Evolutionary conservation across 2,329 filamentous ascomycete genomes (phyloP).

Genomic region (Aspergillus oerlinghausenensis): DNA sequence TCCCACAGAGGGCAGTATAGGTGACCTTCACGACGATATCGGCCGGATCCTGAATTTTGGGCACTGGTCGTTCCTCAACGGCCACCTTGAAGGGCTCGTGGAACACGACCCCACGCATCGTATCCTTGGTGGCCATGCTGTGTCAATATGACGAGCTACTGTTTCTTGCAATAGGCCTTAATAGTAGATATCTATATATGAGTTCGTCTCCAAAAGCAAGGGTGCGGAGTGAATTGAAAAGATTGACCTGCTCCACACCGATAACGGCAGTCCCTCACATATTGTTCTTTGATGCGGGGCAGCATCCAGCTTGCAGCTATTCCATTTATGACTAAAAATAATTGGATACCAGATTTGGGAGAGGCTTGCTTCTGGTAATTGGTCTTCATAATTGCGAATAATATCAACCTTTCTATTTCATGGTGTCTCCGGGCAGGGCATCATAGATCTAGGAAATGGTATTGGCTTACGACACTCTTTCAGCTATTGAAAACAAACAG

Average conservation of each 20-base stretch:
- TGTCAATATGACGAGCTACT: background rate
- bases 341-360: background rate
- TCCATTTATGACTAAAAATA: background rate
- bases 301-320: background rate
- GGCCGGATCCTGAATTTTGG: slow-evolving; percentile 63
- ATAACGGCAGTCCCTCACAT: background rate
- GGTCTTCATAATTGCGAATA: background rate
- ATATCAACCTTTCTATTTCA: no score
- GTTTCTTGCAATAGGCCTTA: background rate
- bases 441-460: background rate
- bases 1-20: slow-evolving; percentile 81
- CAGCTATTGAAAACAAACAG: no score
- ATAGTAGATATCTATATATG: background rate
- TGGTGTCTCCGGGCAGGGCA: background rate
- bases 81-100: slow-evolving; percentile 70
- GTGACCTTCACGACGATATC: slow-evolving; percentile 82
- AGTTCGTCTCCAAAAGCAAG: background rate
- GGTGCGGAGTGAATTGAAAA: background rate
- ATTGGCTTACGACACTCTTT: background rate
- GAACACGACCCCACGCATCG: slow-evolving; percentile 88
- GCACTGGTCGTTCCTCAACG: slow-evolving; percentile 74
- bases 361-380: background rate
- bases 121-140: slow-evolving; percentile 38
- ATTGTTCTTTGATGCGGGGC: background rate
- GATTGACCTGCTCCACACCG: background rate